Conservation (phyloP, 2,329 filamentous ascomycete genomes). For the Fusarium heterosporum region DNA sequence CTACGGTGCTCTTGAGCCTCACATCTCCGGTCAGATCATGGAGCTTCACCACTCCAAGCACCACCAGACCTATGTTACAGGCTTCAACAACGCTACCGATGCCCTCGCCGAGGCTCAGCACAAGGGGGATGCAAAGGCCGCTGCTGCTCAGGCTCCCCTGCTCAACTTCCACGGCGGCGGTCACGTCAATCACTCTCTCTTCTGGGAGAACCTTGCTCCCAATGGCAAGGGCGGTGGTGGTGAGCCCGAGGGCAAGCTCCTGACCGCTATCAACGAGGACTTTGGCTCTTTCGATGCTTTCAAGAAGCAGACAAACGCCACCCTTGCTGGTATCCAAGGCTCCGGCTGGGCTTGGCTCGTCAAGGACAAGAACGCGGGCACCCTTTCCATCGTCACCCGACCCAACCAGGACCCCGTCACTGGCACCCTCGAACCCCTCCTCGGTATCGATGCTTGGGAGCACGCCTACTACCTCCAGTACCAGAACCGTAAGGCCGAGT, state of each 20-base stretch:
- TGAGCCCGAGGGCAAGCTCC: constrained; percentile 71
- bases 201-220: constrained; percentile 85
- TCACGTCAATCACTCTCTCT: constrained; percentile 87
- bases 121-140: constrained; percentile 68
- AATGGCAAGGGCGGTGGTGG: constrained; percentile 72
- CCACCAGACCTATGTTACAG: constrained; percentile 93
- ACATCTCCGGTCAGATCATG: constrained; percentile 92
- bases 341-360: constrained; percentile 94
- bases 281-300: constrained; percentile 76
- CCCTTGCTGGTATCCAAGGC: constrained; percentile 82
- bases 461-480: constrained; percentile 97
- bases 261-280: constrained; percentile 70
- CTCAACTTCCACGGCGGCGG: constrained; percentile 87
- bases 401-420: constrained; percentile 91
- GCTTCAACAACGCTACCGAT: constrained; percentile 83
- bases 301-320: constrained; percentile 73
- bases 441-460: constrained; percentile 96
- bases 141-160: constrained; percentile 62
- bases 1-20: constrained; percentile 91
- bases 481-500: constrained; percentile 96
- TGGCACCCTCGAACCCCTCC: constrained; percentile 82
- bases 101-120: constrained; percentile 74
- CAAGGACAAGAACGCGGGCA: constrained; percentile 73
- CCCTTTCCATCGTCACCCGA: constrained; percentile 74
- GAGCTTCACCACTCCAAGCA: constrained; percentile 95